Evolutionary conservation across 164 flowering plant genomes (phyloP).

Genomic region (Macadamia integrifolia): DNA sequence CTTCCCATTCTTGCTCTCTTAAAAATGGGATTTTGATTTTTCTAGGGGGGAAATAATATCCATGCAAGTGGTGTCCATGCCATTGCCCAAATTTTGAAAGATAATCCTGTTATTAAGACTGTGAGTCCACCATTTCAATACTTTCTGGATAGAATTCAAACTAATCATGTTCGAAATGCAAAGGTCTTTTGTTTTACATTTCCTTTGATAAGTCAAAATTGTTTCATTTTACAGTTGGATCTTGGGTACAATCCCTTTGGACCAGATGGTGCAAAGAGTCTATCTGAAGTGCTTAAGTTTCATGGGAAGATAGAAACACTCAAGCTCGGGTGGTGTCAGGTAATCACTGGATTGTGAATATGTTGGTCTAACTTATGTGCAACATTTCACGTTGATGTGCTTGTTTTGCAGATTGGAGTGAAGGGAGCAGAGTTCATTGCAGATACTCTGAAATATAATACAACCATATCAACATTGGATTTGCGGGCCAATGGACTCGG

Average conservation of each 20-base stretch:
- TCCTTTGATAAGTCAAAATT: conserved; percentile 1
- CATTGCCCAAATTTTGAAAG: conserved; percentile 70
- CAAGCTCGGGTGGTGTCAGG: conserved; percentile 99
- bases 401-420: conserved; percentile 65
- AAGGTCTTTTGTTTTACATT: no score
- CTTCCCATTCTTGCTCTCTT: background rate
- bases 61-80: conserved; percentile 61
- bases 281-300: conserved; percentile 84
- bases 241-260: conserved; percentile 94
- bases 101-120: conserved; percentile 57
- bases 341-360: conserved; percentile 17
- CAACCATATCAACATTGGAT: conserved; percentile 71
- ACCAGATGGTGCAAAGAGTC: conserved; percentile 80
- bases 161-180: background rate
- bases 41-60: conserved; percentile 92
- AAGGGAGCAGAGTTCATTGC: conserved; percentile 89
- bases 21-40: conserved; percentile 3
- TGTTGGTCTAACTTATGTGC: background rate
- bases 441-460: conserved; percentile 78
- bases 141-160: background rate
- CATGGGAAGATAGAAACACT: conserved; percentile 81
- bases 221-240: conserved; percentile 55
- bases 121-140: conserved; percentile 32
- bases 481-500: conserved; percentile 88
- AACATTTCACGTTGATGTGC: background rate